Evolutionary conservation across 139 green algal species (phyloP).

Genomic region (Coelastrella sp.): DNA sequence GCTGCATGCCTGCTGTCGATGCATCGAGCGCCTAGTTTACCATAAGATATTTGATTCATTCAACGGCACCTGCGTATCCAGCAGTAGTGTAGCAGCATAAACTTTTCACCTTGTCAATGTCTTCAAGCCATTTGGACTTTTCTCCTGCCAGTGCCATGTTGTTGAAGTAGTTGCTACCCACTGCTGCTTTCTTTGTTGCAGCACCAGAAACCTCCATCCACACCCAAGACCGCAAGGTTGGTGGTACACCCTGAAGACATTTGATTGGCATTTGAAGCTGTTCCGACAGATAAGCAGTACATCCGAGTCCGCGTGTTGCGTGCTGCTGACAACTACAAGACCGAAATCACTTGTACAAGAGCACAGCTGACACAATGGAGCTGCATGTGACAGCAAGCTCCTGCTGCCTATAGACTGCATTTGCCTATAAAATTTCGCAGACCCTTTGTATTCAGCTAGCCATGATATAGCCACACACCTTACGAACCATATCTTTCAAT

Average conservation of each 20-base stretch:
- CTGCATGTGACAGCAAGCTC: background rate
- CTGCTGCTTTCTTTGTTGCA: slow-evolving; percentile 41
- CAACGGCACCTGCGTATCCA: background rate
- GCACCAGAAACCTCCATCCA: slow-evolving; percentile 71
- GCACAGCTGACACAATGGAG: background rate
- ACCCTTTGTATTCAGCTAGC: too few species aligned
- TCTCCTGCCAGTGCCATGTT: slow-evolving; percentile 63
- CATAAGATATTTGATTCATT: background rate
- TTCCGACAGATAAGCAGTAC: background rate
- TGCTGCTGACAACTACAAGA: too few species aligned
- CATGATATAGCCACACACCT: slow-evolving; percentile 31
- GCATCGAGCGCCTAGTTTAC: background rate
- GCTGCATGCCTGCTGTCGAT: background rate
- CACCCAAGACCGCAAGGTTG: slow-evolving; percentile 64
- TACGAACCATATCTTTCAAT: slow-evolving; percentile 67
- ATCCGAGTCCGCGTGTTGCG: too few species aligned
- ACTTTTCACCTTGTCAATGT: slow-evolving; percentile 71
- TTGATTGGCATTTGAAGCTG: background rate
- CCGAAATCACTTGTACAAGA: background rate
- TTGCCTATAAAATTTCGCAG: background rate
- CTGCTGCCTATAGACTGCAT: background rate
- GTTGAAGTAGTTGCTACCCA: slow-evolving; percentile 68
- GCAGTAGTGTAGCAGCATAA: background rate
- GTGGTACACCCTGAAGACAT: slow-evolving; percentile 64
- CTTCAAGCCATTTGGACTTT: slow-evolving; percentile 54